Conservation (phyloP, 441 rosid genomes). For the Croton setiger region DNA sequence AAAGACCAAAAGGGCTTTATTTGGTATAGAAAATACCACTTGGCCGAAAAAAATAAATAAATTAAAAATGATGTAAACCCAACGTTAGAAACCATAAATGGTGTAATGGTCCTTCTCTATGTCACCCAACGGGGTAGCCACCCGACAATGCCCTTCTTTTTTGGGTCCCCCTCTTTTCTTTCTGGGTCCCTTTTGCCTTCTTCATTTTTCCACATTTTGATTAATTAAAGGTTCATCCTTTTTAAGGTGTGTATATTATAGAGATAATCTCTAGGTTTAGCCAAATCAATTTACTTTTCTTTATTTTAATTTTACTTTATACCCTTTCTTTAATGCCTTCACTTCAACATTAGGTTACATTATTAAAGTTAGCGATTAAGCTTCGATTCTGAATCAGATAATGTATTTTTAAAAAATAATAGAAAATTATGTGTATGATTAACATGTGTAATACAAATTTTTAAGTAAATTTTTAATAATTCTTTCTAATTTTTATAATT, state of each 20-base stretch:
- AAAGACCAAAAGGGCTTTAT: no score
- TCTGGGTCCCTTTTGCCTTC: slow-evolving; percentile 30
- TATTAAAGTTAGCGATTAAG: no score
- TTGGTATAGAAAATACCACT: not conserved
- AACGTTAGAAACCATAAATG: slow-evolving; percentile 34
- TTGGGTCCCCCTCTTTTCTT: not conserved
- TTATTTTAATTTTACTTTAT: no score
- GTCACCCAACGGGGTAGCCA: slow-evolving; percentile 58
- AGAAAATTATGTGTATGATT: not conserved
- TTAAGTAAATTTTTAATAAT: no score
- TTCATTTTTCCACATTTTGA: not conserved
- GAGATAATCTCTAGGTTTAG: no score
- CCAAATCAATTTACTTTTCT: no score
- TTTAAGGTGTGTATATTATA: not conserved
- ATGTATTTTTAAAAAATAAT: not conserved
- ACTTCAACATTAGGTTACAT: no score
- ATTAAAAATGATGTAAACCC: no score
- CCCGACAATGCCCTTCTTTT: slow-evolving; percentile 38
- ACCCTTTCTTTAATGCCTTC: no score
- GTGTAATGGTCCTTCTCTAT: slow-evolving; percentile 39
- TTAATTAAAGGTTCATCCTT: not conserved
- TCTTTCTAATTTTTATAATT: no score
- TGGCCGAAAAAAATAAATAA: no score
- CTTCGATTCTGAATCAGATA: not conserved
- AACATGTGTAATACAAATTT: no score